Evolutionary conservation across 1,284 basidiomycete genomes (phyloP).

Genomic region (Lentinula novae-zelandiae): DNA sequence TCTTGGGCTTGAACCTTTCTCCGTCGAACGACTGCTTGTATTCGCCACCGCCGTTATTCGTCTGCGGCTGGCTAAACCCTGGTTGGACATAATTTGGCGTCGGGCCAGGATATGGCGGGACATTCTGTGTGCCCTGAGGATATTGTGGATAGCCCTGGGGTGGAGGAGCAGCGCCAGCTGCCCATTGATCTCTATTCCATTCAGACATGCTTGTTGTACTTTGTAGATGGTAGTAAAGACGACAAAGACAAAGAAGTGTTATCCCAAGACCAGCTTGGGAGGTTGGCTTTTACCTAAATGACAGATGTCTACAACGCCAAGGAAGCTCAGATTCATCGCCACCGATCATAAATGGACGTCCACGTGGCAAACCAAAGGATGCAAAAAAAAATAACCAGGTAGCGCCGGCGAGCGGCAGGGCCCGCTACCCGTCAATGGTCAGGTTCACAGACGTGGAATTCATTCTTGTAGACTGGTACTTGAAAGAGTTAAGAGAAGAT

Average conservation of each 20-base stretch:
- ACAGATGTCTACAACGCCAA: neutral
- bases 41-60: slow-evolving; percentile 31
- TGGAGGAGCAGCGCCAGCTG: slow-evolving; percentile 15
- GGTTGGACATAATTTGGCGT: slow-evolving; percentile 22
- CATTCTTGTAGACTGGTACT: no score
- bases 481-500: no score
- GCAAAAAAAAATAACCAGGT: no score
- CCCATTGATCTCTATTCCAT: slow-evolving; percentile 23
- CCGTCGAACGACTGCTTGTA: slow-evolving; percentile 57
- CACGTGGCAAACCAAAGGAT: neutral
- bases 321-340: neutral
- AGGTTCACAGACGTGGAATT: no score
- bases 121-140: neutral
- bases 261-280: neutral
- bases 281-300: neutral
- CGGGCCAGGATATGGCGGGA: slow-evolving; percentile 18
- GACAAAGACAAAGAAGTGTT: neutral
- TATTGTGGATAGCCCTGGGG: slow-evolving; percentile 11
- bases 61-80: slow-evolving; percentile 18
- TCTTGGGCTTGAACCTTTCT: slow-evolving; percentile 68
- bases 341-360: neutral
- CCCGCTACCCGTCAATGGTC: no score
- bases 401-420: no score
- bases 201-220: slow-evolving; percentile 14
- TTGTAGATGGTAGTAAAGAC: neutral